Evolutionary conservation across 202 grass and related monocot genomes (phyloP).

Genomic region (Eragrostis tef): DNA sequence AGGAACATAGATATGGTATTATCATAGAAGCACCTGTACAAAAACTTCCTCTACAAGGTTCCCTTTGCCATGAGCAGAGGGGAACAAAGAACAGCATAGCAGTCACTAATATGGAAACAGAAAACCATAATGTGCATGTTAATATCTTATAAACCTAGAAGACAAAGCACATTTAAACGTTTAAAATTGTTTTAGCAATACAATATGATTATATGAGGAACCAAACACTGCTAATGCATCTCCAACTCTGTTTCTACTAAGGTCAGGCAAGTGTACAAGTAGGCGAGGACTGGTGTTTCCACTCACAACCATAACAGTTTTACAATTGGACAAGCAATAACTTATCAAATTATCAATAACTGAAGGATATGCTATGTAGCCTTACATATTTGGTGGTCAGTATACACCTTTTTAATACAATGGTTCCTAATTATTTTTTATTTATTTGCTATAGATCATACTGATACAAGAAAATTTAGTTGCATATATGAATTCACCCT

Average conservation of each 20-base stretch:
- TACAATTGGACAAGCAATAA: constrained; percentile 24
- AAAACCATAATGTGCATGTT: neutral
- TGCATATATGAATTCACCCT: neutral
- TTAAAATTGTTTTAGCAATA: neutral
- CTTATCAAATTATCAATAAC: neutral
- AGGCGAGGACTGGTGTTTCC: neutral
- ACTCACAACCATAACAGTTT: neutral
- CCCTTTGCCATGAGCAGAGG: neutral
- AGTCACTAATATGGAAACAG: neutral
- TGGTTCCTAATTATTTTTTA: neutral
- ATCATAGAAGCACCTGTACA: neutral
- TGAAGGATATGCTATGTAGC: constrained; percentile 1
- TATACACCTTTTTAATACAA: constrained; percentile 1
- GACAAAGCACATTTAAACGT: neutral
- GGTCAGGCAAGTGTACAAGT: neutral
- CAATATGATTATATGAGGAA: neutral
- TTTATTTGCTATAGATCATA: neutral
- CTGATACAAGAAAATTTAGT: neutral
- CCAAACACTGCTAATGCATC: constrained; percentile 25
- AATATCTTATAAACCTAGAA: constrained; percentile 31
- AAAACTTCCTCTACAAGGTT: neutral
- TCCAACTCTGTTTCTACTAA: neutral
- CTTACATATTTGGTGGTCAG: neutral
- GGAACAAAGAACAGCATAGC: neutral
- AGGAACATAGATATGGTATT: neutral